Conservation (phyloP, 805 yeast species). For the Sugiyamaella mastotermitis region DNA sequence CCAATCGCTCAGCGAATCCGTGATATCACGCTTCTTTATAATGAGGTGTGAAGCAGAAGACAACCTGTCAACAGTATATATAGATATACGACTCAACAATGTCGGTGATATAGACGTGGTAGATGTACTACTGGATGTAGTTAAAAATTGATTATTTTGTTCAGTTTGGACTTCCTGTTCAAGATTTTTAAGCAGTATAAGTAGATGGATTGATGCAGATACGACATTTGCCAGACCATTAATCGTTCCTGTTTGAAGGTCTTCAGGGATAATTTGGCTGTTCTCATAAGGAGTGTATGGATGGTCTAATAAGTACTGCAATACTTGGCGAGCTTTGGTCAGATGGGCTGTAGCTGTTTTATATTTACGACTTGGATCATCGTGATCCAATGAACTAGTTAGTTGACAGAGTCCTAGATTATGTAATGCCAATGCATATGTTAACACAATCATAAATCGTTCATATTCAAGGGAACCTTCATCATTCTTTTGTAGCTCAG, state of each 20-base stretch:
- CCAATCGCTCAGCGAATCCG: constrained; percentile 24
- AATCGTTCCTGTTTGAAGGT: constrained; percentile 10
- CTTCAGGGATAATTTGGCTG: constrained; percentile 1
- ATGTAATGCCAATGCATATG: constrained; percentile 18
- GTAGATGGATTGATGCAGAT: constrained; percentile 27
- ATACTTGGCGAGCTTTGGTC: constrained; percentile 21
- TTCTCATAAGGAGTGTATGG: constrained; percentile 3
- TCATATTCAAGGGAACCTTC: constrained; percentile 21
- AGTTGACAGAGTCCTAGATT: too few species aligned
- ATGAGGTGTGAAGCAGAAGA: constrained; percentile 23
- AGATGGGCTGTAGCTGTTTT: constrained; percentile 26
- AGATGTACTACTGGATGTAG: constrained; percentile 3
- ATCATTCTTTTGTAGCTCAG: constrained; percentile 11
- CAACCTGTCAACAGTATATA: constrained; percentile 28
- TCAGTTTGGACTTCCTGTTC: constrained; percentile 12
- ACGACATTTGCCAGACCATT: constrained; percentile 19
- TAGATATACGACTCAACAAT: constrained; percentile 28
- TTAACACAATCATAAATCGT: constrained; percentile 19
- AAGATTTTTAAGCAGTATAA: constrained; percentile 24
- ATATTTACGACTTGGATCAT: constrained; percentile 15
- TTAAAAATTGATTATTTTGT: constrained; percentile 4
- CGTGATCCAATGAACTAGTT: too few species aligned
- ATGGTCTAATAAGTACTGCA: constrained; percentile 19
- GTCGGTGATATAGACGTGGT: constrained; percentile 18
- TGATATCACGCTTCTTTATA: constrained; percentile 8